phyloP scores from a whole-genome alignment of 2,329 filamentous ascomycete genomes.

The Diplodia scrobiculata region DNA sequence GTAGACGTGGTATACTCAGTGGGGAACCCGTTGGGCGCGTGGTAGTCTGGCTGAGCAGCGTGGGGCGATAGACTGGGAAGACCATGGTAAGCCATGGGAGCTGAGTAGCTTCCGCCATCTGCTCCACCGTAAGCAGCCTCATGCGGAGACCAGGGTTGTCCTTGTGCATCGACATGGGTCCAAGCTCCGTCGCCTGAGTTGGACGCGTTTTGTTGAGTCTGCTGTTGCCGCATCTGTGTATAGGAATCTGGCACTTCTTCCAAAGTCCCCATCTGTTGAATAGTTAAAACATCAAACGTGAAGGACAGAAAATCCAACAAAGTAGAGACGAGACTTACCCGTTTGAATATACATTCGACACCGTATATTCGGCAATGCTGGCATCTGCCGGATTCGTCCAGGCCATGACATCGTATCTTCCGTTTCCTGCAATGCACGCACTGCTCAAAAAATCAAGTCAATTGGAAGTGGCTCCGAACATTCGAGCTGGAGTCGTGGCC shows the following conservation, averaged over 20 bases:
- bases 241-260: neutral
- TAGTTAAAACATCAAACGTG: neutral
- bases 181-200: neutral
- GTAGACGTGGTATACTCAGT: neutral
- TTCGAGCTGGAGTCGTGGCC: neutral
- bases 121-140: constrained; percentile 8
- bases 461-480: neutral
- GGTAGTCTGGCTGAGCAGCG: neutral
- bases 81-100: neutral
- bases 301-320: neutral
- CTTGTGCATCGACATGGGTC: neutral
- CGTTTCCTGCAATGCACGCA: constrained; percentile 14
- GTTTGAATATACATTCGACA: constrained; percentile 6
- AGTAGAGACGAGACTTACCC: neutral
- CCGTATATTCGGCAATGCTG: neutral
- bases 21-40: neutral
- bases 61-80: neutral
- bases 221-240: neutral
- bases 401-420: constrained; percentile 10
- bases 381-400: neutral
- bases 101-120: neutral
- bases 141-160: neutral
- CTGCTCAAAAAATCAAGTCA: neutral
- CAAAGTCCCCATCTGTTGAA: neutral
- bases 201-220: neutral